Conservation (phyloP, 1,139 yeast species). For the Blastobotrys persicus region DNA sequence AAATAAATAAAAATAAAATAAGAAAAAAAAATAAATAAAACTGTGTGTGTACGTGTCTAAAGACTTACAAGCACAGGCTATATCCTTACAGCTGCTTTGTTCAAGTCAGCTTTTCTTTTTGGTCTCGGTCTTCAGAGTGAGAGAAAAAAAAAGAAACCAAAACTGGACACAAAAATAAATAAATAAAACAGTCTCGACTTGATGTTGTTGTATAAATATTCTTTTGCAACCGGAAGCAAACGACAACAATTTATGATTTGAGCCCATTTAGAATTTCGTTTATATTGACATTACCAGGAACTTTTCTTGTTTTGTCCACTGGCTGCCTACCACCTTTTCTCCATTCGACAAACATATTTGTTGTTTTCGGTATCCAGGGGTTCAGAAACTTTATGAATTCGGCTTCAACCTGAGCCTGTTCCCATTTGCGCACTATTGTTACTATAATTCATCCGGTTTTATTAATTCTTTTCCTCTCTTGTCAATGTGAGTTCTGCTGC, state of each 20-base stretch:
- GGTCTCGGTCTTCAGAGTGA: not conserved
- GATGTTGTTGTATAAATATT: not conserved
- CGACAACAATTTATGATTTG: not conserved
- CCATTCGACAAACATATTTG: not conserved
- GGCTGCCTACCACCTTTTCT: not conserved
- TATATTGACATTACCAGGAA: not conserved
- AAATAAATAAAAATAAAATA: not conserved
- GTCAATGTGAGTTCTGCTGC: not conserved
- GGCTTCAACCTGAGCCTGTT: not conserved
- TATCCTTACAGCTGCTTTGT: not conserved
- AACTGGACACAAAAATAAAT: not conserved
- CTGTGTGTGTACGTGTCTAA: not conserved
- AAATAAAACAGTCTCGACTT: not conserved
- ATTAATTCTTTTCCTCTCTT: not conserved
- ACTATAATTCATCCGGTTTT: not conserved
- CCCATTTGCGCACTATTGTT: not conserved
- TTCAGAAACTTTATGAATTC: not conserved
- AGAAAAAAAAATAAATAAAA: not conserved
- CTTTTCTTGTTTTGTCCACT: not conserved
- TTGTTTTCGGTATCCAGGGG: not conserved
- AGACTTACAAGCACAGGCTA: not conserved
- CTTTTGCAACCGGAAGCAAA: not conserved
- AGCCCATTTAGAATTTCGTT: not conserved
- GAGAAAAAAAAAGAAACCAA: not conserved
- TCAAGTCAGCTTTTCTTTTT: not conserved